A percentile compares a stretch with the other conserved stretches of the same genome.
Conservation (phyloP, 768 basidiomycete genomes). For the Lepiota venenata region DNA sequence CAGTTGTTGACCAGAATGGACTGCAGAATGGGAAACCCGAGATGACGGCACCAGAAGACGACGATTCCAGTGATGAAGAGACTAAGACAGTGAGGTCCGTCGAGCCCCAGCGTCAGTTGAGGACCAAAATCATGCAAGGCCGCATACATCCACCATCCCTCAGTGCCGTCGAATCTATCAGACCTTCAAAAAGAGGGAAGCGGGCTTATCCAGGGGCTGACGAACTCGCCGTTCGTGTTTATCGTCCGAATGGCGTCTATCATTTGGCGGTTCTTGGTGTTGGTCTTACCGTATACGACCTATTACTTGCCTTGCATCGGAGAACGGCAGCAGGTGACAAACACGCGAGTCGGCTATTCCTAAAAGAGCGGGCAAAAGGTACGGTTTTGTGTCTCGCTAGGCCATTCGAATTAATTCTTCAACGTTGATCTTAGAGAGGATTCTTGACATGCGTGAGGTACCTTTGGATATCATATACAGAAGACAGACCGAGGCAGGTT, state of each 20-base stretch:
- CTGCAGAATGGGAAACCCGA: slow-evolving; percentile 19
- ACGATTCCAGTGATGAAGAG: slow-evolving; percentile 29
- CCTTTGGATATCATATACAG: slow-evolving; percentile 84
- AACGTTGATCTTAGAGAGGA: slow-evolving; percentile 56
- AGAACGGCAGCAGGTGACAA: slow-evolving; percentile 50
- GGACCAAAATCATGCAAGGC: not conserved
- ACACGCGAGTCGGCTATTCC: slow-evolving; percentile 56
- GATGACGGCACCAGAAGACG: slow-evolving; percentile 29
- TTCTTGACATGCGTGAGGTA: slow-evolving; percentile 75
- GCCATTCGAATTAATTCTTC: not conserved
- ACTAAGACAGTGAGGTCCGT: not conserved
- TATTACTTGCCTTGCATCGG: slow-evolving; percentile 59
- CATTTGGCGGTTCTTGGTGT: slow-evolving; percentile 66
- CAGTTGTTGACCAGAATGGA: slow-evolving; percentile 50
- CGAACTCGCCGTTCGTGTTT: slow-evolving; percentile 67
- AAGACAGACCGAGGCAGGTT: slow-evolving; percentile 87
- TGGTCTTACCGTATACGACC: slow-evolving; percentile 61
- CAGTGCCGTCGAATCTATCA: not conserved
- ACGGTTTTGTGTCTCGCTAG: slow-evolving; percentile 17
- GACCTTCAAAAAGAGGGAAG: slow-evolving; percentile 1
- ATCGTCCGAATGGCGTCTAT: slow-evolving; percentile 68
- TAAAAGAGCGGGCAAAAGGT: slow-evolving; percentile 79
- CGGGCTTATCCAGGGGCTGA: slow-evolving; percentile 1
- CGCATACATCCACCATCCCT: not conserved
- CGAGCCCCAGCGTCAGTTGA: slow-evolving; percentile 9